phyloP scores from a whole-genome alignment of 2,329 filamentous ascomycete genomes.

The Chaetomium olivaceum region DNA sequence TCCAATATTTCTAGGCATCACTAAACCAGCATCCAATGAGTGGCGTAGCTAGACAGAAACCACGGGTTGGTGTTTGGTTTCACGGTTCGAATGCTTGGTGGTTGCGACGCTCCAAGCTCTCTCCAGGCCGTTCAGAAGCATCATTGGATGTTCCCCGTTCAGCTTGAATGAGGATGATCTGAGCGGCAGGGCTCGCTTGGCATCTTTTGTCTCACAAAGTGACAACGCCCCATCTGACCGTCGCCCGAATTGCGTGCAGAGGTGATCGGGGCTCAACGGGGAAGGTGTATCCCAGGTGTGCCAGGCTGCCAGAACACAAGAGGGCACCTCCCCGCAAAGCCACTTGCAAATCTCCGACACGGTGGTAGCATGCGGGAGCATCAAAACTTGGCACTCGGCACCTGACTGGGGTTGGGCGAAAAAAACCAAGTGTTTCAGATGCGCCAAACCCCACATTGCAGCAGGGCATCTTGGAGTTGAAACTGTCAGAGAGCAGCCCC shows the following conservation, averaged over 20 bases:
- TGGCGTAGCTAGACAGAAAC: too few species aligned
- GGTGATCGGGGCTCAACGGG: neutral
- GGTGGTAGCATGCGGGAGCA: constrained; percentile 23
- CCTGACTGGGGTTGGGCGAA: neutral
- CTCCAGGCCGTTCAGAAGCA: neutral
- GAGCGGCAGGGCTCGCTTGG: constrained; percentile 15
- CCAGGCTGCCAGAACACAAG: neutral
- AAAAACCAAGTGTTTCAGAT: constrained; percentile 22
- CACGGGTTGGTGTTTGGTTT: neutral
- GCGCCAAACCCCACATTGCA: constrained; percentile 5
- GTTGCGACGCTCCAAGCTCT: neutral
- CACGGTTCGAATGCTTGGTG: neutral
- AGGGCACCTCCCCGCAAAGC: neutral
- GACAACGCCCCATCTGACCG: neutral
- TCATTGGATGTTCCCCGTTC: neutral
- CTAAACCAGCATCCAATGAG: neutral
- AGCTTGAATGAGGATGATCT: neutral
- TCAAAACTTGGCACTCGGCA: constrained; percentile 20
- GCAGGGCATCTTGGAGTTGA: constrained; percentile 5
- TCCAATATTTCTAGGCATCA: neutral
- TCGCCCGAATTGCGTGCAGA: constrained; percentile 8
- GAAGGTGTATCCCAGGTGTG: neutral
- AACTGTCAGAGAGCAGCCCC: constrained; percentile 8
- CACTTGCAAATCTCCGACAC: constrained; percentile 16
- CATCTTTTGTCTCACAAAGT: constrained; percentile 10